Percentiles rank a stretch among this genome's conserved stretches.
phyloP scores from a whole-genome alignment of 192 early-diverging fungal species.

The Obelidium mucronatum region DNA sequence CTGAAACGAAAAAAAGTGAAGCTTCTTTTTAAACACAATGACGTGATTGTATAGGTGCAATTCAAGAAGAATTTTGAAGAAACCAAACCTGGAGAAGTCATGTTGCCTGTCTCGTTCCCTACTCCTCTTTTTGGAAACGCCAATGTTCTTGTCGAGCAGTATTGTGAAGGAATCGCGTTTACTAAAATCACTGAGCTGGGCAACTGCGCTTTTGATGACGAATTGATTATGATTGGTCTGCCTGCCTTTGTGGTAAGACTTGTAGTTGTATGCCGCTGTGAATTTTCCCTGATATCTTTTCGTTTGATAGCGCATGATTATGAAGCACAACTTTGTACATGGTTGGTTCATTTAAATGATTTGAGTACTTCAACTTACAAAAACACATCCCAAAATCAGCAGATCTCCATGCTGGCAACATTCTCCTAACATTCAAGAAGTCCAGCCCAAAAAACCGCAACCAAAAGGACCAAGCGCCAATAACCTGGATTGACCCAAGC shows the following conservation, averaged over 20 bases:
- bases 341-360: slow-evolving; percentile 58
- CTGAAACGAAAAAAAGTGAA: too few relatives aligned
- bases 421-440: slow-evolving; percentile 74
- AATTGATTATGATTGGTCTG: slow-evolving; percentile 81
- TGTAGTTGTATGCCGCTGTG: background rate
- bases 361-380: background rate
- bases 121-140: slow-evolving; percentile 56
- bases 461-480: background rate
- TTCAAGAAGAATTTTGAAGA: slow-evolving; percentile 43
- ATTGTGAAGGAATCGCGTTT: slow-evolving; percentile 75
- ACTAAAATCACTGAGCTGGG: slow-evolving; percentile 71
- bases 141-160: slow-evolving; percentile 83
- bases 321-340: slow-evolving; percentile 92
- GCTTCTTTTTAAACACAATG: too few relatives aligned
- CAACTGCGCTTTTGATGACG: slow-evolving; percentile 69
- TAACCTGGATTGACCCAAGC: too few relatives aligned
- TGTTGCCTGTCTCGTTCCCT: slow-evolving; percentile 64
- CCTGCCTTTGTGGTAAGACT: slow-evolving; percentile 69
- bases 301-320: slow-evolving; percentile 77
- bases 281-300: background rate
- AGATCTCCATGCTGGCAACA: slow-evolving; percentile 86
- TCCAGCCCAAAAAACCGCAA: background rate
- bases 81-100: background rate
- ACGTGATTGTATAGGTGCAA: too few relatives aligned
- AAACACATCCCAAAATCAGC: background rate